These are phyloP conservation scores for Fistulina hepatica DNA, from an alignment of 1,284 basidiomycete genomes.

Conservation along the genomic window DNA sequence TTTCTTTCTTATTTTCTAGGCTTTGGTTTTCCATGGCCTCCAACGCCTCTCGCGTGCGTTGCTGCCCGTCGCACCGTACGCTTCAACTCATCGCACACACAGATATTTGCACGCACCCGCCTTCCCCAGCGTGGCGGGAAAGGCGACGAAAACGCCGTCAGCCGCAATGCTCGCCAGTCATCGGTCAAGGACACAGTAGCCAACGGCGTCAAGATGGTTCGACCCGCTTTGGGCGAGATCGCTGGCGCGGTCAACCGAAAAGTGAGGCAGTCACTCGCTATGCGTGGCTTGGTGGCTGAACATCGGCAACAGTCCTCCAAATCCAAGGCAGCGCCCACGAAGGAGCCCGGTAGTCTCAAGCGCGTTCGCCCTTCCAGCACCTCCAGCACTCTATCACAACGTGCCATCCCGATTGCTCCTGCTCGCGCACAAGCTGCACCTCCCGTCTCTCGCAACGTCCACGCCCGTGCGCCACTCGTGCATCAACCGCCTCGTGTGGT, in stretches of 20 bases:
- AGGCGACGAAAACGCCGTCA: conserved; percentile 64
- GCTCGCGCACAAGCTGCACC: conserved; percentile 33
- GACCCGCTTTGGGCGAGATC: conserved; percentile 62
- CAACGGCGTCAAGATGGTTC: conserved; percentile 37
- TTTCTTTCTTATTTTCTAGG: not conserved
- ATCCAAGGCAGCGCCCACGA: conserved; percentile 37
- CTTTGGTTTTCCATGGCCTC: conserved; percentile 34
- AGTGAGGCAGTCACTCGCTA: conserved; percentile 31
- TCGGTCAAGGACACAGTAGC: conserved; percentile 42
- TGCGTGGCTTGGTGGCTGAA: conserved; percentile 9
- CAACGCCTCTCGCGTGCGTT: conserved; percentile 44
- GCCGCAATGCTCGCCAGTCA: conserved; percentile 48
- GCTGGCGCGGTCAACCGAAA: conserved; percentile 65
- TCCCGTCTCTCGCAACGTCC: conserved; percentile 27
- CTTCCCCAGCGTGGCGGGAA: conserved; percentile 47
- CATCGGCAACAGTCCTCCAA: conserved; percentile 12
- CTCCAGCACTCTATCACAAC: conserved; percentile 43
- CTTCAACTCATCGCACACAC: not conserved
- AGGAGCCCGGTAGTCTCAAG: conserved; percentile 49
- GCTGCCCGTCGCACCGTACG: conserved; percentile 11
- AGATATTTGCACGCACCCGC: conserved; percentile 29
- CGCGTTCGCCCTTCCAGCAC: conserved; percentile 56
- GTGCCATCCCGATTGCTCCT: conserved; percentile 57
- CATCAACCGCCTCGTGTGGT: conserved; percentile 24
- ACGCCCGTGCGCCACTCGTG: conserved; percentile 27